Conservation (phyloP, 2,329 filamentous ascomycete genomes). For the Penicillium frequentans region DNA sequence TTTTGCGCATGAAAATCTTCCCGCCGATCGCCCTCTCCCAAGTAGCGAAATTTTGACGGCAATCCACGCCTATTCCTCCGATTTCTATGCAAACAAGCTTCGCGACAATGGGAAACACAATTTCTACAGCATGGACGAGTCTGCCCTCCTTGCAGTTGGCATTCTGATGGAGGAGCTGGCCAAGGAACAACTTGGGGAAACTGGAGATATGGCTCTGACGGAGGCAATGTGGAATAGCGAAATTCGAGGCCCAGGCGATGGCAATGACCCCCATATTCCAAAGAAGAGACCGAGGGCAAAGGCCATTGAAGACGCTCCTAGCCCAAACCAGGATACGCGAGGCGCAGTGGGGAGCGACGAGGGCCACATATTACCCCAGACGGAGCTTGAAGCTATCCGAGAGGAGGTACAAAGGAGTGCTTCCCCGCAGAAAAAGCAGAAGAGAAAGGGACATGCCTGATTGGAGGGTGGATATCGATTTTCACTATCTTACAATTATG, state of each 20-base stretch:
- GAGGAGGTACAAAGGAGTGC: not conserved
- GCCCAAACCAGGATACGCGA: not conserved
- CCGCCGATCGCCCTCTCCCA: constrained; percentile 46
- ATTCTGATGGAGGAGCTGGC: constrained; percentile 61
- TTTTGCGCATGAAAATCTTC: constrained; percentile 51
- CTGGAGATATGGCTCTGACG: constrained; percentile 59
- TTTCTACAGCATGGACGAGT: constrained; percentile 61
- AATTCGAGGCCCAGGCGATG: constrained; percentile 14
- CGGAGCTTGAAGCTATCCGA: not conserved
- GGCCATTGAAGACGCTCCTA: not conserved
- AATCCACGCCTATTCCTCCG: constrained; percentile 58
- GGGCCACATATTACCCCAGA: constrained; percentile 14
- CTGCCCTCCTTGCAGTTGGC: constrained; percentile 60
- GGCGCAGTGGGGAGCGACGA: constrained; percentile 24
- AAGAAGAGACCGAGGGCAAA: not conserved
- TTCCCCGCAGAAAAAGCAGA: not conserved
- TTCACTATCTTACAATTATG: not conserved
- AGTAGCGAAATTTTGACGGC: constrained; percentile 58
- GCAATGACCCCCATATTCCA: not conserved
- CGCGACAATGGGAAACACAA: constrained; percentile 36
- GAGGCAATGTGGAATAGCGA: constrained; percentile 44
- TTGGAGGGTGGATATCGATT: not conserved
- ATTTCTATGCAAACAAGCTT: constrained; percentile 50
- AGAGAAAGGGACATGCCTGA: not conserved
- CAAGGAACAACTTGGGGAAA: constrained; percentile 53